A percentile compares a stretch with the other conserved stretches of the same genome.
Conservation (phyloP, 257 asterid genomes). For the Rubia yunnanensis region DNA sequence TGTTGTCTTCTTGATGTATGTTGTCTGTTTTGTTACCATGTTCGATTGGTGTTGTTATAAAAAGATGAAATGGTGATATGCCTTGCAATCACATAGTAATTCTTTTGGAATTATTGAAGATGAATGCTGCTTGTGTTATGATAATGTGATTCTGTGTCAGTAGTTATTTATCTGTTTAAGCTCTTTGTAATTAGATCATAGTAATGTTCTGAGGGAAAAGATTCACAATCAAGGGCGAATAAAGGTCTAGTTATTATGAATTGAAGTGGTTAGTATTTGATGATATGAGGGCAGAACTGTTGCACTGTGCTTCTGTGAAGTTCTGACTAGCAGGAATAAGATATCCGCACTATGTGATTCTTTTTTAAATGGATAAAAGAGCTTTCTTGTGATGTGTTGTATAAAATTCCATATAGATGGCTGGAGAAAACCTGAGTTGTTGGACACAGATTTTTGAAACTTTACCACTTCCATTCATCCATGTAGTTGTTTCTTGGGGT, state of each 20-base stretch:
- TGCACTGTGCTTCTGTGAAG: neutral
- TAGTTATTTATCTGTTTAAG: neutral
- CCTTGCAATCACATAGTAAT: neutral
- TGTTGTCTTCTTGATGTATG: neutral
- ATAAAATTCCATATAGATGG: neutral
- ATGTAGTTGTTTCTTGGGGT: neutral
- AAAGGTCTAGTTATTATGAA: neutral
- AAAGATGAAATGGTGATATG: neutral
- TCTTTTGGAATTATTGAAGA: neutral
- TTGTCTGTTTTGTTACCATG: neutral
- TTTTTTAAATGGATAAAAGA: neutral
- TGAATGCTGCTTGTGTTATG: neutral
- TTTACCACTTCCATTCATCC: constrained; percentile 2
- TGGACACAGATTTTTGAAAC: neutral
- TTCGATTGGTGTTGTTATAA: neutral
- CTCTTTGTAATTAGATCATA: neutral
- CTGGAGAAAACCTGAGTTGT: neutral
- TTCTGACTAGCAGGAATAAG: neutral
- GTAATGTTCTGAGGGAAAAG: neutral
- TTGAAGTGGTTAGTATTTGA: neutral
- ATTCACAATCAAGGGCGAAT: neutral
- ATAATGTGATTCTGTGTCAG: neutral
- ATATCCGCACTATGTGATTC: neutral
- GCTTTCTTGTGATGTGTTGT: neutral
- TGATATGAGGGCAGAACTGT: neutral